These are phyloP conservation scores for Chaetomium sp. DNA, from an alignment of 2,329 filamentous ascomycete species.

Conservation along the genomic window DNA sequence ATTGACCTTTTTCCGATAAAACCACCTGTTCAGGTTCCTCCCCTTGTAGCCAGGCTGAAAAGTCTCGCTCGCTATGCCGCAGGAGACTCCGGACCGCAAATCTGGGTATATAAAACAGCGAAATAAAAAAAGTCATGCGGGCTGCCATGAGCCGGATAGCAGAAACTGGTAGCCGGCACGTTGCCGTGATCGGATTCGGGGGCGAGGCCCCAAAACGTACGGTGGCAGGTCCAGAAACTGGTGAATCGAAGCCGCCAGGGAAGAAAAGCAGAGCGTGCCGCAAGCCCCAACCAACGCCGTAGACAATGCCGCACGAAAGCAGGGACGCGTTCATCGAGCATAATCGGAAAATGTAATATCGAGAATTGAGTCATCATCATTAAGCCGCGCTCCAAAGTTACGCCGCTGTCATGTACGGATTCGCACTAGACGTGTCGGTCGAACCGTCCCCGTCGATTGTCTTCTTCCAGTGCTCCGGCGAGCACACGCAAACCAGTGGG, in stretches of 20 bases:
- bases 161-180: conserved; percentile 7
- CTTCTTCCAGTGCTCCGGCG: conserved; percentile 94
- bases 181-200: not conserved
- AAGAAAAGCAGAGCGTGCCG: conserved; percentile 29
- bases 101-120: conserved; percentile 47
- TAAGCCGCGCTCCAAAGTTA: conserved; percentile 33
- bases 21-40: not conserved
- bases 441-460: conserved; percentile 89
- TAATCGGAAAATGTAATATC: conserved; percentile 37
- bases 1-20: not conserved
- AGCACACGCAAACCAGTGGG: conserved; percentile 91
- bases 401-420: conserved; percentile 37
- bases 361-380: conserved; percentile 35
- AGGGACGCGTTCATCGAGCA: conserved; percentile 38
- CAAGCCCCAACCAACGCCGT: conserved; percentile 39
- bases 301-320: conserved; percentile 36
- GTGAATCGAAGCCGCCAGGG: conserved; percentile 28
- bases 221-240: conserved; percentile 21
- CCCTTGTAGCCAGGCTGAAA: conserved; percentile 34
- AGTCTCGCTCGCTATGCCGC: conserved; percentile 28
- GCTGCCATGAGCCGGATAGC: conserved; percentile 37
- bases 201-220: not conserved
- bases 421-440: conserved; percentile 60
- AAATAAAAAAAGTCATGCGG: conserved; percentile 39
- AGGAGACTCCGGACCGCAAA: conserved; percentile 40